Percentiles rank a stretch among this genome's conserved stretches.
These are phyloP conservation scores for Fusarium compactum DNA, from an alignment of 2,329 filamentous ascomycete genomes.

Conservation along the genomic window DNA sequence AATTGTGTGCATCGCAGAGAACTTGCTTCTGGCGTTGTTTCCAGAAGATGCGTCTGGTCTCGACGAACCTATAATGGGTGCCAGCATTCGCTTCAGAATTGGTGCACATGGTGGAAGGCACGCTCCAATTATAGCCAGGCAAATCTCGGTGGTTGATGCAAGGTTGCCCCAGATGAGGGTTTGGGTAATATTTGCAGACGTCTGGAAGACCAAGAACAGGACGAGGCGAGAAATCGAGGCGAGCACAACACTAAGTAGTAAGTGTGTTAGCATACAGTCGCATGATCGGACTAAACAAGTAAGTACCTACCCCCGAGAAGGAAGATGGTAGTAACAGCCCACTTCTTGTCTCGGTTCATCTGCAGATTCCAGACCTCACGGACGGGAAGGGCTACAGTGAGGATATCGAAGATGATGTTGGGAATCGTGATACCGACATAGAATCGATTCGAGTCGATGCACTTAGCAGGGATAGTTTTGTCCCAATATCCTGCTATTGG, in stretches of 20 bases:
- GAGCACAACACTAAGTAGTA: slow-evolving; percentile 14
- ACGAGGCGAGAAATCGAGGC: slow-evolving; percentile 10
- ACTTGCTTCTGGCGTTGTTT: background rate
- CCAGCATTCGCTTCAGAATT: slow-evolving; percentile 29
- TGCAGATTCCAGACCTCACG: slow-evolving; percentile 17
- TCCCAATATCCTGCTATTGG: slow-evolving; percentile 15
- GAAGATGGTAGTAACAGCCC: slow-evolving; percentile 17
- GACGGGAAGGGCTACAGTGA: slow-evolving; percentile 6
- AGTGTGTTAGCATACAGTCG: background rate
- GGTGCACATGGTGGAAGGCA: slow-evolving; percentile 20
- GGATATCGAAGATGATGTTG: slow-evolving; percentile 16
- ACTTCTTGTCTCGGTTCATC: slow-evolving; percentile 18
- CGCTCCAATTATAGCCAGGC: slow-evolving; percentile 17
- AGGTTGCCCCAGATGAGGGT: slow-evolving; percentile 12
- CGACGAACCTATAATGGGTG: background rate
- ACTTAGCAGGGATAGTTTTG: slow-evolving; percentile 2
- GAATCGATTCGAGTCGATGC: slow-evolving; percentile 13
- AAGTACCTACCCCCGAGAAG: slow-evolving; percentile 15
- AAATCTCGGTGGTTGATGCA: slow-evolving; percentile 40
- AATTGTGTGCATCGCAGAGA: background rate
- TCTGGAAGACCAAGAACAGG: slow-evolving; percentile 12
- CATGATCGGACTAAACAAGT: accelerated
- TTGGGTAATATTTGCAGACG: slow-evolving; percentile 12
- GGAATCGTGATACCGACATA: slow-evolving; percentile 15
- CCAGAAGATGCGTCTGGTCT: background rate